Evolutionary conservation across 2,329 filamentous ascomycete genomes (phyloP).

Genomic region (Calcarisporium arbuscula): DNA sequence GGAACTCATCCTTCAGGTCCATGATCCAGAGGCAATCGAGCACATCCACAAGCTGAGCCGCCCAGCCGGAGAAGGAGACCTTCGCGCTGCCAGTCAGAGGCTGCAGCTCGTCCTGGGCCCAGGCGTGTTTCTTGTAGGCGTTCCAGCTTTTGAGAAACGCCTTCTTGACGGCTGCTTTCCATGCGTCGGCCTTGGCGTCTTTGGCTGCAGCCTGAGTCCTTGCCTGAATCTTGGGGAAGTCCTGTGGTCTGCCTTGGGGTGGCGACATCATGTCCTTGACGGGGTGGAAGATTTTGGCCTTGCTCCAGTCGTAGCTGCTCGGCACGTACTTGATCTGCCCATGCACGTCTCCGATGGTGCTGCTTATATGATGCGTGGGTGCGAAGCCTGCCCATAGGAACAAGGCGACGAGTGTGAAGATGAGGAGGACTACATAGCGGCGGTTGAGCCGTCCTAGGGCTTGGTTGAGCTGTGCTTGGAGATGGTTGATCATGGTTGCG

Average conservation of each 20-base stretch:
- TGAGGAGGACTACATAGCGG: constrained; percentile 24
- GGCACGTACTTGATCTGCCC: constrained; percentile 26
- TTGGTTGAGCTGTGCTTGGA: constrained; percentile 23
- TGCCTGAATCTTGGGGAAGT: constrained; percentile 37
- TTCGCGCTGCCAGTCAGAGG: constrained; percentile 41
- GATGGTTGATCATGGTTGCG: too few relatives aligned
- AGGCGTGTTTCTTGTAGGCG: constrained; percentile 47
- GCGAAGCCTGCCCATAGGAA: constrained; percentile 21
- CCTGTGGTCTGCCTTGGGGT: constrained; percentile 27
- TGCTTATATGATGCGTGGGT: too few relatives aligned
- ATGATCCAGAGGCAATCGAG: constrained; percentile 56
- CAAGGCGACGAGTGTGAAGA: constrained; percentile 19
- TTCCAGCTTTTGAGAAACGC: constrained; percentile 42
- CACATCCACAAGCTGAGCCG: constrained; percentile 52
- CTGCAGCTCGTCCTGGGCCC: constrained; percentile 49
- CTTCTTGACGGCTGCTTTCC: constrained; percentile 30
- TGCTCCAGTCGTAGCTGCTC: constrained; percentile 33
- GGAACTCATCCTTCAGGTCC: constrained; percentile 50
- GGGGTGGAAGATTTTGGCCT: constrained; percentile 24
- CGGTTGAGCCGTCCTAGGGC: constrained; percentile 24
- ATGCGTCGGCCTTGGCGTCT: constrained; percentile 23
- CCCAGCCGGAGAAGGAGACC: constrained; percentile 48
- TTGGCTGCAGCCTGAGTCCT: constrained; percentile 28
- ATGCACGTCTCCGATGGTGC: constrained; percentile 15
- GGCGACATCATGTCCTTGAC: constrained; percentile 22